Conservation (phyloP, 176 grass and related monocot genomes). For the Panicum miliaceum region DNA sequence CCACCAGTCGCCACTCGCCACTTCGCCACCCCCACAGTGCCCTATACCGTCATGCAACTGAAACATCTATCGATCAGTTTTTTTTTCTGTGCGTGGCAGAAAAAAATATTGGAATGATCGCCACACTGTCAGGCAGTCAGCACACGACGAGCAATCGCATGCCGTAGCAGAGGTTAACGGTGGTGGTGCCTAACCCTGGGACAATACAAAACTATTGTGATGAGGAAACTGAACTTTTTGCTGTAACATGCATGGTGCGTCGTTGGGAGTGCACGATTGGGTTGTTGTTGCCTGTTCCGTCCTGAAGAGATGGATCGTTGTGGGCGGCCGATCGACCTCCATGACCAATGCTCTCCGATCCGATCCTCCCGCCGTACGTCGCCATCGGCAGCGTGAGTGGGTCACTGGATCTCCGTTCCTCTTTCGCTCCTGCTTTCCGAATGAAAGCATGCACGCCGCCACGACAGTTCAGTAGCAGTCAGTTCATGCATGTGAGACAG, state of each 20-base stretch:
- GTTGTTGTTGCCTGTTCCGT: background rate
- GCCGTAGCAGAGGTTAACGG: background rate
- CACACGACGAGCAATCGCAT: background rate
- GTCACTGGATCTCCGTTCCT: background rate
- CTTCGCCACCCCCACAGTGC: background rate
- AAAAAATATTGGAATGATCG: background rate
- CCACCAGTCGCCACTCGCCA: background rate
- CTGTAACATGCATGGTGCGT: background rate
- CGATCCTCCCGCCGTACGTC: background rate
- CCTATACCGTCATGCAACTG: constrained; percentile 39
- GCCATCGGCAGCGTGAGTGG: constrained; percentile 8
- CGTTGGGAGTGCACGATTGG: background rate
- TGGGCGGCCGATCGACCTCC: background rate
- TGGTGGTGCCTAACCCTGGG: background rate
- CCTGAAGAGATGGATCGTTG: background rate
- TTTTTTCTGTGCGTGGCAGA: background rate
- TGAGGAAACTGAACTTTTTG: background rate
- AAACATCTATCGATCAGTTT: background rate
- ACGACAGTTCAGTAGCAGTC: constrained; percentile 4
- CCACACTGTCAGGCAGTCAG: background rate
- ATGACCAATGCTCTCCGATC: background rate
- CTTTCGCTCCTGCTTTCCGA: background rate
- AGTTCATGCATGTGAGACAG: background rate
- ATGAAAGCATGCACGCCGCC: background rate
- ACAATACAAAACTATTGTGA: background rate